Evolutionary conservation across 495 filamentous ascomycete genomes (phyloP).

Genomic region (Neurospora sp.): DNA sequence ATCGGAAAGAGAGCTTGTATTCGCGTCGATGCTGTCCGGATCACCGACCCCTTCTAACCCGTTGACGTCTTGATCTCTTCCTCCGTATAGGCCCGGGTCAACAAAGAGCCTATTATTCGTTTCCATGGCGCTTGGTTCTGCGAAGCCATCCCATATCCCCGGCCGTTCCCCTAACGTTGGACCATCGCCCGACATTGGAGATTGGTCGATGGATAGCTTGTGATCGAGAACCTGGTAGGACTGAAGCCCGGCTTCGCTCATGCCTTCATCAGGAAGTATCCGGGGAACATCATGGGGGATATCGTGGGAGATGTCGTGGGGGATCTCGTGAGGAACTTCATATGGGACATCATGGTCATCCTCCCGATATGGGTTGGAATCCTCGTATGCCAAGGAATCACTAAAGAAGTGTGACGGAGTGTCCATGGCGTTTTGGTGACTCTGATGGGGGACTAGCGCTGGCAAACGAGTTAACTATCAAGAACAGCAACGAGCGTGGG

Average conservation of each 20-base stretch:
- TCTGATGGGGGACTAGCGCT: not conserved
- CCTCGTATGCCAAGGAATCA: conserved; percentile 18
- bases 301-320: not conserved
- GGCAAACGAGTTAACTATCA: not conserved
- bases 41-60: not conserved
- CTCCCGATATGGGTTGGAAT: conserved; percentile 13
- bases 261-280: not conserved
- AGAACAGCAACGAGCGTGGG: not conserved
- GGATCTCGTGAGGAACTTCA: not conserved
- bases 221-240: conserved; percentile 6
- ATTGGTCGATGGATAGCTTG: conserved; percentile 4
- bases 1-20: conserved; percentile 9
- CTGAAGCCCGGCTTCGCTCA: conserved; percentile 3
- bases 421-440: conserved; percentile 12
- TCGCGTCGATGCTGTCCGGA: conserved; percentile 10
- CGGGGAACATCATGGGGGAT: not conserved
- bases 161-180: not conserved
- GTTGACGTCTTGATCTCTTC: conserved; percentile 3
- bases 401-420: conserved; percentile 19
- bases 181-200: not conserved
- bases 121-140: conserved; percentile 8
- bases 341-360: conserved; percentile 8
- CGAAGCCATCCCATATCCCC: conserved; percentile 10
- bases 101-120: conserved; percentile 14
- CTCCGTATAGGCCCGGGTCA: conserved; percentile 15